phyloP scores from a whole-genome alignment of 31 red algal genomes.

The Endocladia muricata region DNA sequence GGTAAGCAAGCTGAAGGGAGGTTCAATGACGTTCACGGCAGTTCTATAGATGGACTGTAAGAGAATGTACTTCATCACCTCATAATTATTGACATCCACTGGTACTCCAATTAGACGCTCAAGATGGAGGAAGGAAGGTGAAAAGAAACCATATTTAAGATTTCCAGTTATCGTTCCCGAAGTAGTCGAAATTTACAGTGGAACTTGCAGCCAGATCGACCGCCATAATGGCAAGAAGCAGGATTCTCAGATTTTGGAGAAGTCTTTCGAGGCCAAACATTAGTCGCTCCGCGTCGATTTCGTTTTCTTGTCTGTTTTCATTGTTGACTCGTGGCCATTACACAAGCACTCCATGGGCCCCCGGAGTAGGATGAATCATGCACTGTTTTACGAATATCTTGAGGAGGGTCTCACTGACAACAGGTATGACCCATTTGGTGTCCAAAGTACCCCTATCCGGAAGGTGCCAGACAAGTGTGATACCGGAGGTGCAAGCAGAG shows the following conservation, averaged over 20 bases:
- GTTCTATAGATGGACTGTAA: constrained; percentile 16
- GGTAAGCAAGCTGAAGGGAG: neutral
- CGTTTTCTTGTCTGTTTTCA: neutral
- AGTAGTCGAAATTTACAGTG: constrained; percentile 15
- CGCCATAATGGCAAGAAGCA: constrained; percentile 18
- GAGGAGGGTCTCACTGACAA: constrained; percentile 33
- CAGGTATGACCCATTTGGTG: neutral
- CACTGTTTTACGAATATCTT: constrained; percentile 2
- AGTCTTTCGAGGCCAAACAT: constrained; percentile 13
- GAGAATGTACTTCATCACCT: constrained; percentile 9
- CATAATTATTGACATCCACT: neutral
- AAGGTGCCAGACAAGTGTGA: neutral
- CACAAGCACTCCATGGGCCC: neutral
- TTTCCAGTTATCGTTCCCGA: constrained; percentile 8
- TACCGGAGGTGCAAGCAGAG: neutral
- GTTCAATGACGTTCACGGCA: neutral
- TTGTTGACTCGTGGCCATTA: constrained; percentile 32
- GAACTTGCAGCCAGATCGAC: constrained; percentile 32
- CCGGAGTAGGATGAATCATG: neutral
- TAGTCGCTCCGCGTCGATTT: constrained; percentile 27
- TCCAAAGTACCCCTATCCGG: neutral
- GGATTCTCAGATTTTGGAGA: constrained; percentile 23
- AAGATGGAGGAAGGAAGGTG: constrained; percentile 6
- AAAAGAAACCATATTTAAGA: neutral
- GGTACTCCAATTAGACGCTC: neutral